A percentile compares a stretch with the other conserved stretches of the same genome.
Conservation (phyloP, 805 yeast genomes). For the Candida odintsovae region DNA sequence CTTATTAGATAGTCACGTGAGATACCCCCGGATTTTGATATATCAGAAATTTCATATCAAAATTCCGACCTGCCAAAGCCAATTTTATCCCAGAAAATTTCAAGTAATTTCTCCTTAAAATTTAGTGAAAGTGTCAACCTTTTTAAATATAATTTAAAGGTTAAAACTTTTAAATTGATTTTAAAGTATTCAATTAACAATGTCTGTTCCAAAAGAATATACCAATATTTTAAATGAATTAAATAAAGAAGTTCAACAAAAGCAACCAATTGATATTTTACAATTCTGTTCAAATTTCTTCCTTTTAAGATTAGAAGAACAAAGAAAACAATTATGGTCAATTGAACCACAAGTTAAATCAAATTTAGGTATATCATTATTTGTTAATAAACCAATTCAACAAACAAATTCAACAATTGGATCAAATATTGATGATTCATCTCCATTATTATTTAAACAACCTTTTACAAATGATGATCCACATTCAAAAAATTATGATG, state of each 20-base stretch:
- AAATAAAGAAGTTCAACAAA: slow-evolving; percentile 47
- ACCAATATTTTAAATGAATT: slow-evolving; percentile 56
- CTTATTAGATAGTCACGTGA: no score
- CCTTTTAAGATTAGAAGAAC: slow-evolving; percentile 53
- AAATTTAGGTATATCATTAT: slow-evolving; percentile 42
- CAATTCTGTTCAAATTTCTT: slow-evolving; percentile 77
- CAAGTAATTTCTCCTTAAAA: not conserved
- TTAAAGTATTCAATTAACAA: slow-evolving; percentile 3
- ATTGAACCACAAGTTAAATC: slow-evolving; percentile 42
- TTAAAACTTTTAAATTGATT: not conserved
- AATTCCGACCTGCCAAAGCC: no score
- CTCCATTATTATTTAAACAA: slow-evolving; percentile 24
- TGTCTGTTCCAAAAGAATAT: slow-evolving; percentile 33
- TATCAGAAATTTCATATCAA: no score
- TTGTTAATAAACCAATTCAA: slow-evolving; percentile 28
- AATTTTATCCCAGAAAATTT: no score
- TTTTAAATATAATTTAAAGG: no score
- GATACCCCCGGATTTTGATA: no score
- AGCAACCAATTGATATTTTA: slow-evolving; percentile 61
- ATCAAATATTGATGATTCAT: slow-evolving; percentile 2
- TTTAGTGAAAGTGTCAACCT: not conserved
- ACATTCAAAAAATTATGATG: slow-evolving; percentile 37
- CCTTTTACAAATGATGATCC: slow-evolving; percentile 64
- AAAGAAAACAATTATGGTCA: slow-evolving; percentile 47
- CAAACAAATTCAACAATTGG: slow-evolving; percentile 20